Conservation (phyloP, 177 flowering plant species). For the Telopea speciosissima region DNA sequence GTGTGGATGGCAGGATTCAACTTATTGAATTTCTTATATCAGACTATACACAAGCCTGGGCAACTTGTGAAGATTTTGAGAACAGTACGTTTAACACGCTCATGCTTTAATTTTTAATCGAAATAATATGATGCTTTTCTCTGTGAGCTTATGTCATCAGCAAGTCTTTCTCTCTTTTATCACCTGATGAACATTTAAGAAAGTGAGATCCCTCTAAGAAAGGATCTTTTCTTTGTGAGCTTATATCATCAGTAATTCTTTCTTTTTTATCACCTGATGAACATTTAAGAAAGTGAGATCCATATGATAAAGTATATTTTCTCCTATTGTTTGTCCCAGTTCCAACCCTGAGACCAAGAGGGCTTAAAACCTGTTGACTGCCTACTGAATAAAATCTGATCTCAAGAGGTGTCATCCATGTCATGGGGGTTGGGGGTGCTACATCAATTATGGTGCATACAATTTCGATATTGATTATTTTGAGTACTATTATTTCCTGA, state of each 20-base stretch:
- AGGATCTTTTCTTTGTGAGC: neutral
- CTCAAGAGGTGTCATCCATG: neutral
- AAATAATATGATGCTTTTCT: neutral
- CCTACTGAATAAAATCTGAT: neutral
- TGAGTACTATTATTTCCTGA: neutral
- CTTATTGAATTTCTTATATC: conserved; percentile 72
- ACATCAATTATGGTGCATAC: neutral
- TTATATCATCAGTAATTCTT: neutral
- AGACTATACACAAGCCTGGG: conserved; percentile 62
- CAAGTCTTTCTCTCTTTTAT: neutral
- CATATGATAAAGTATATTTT: neutral
- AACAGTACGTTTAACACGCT: conserved; percentile 31
- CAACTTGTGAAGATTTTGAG: conserved; percentile 45
- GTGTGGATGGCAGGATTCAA: conserved; percentile 63
- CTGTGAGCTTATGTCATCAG: neutral
- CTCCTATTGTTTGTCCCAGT: neutral
- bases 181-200: neutral
- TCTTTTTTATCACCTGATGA: too few species aligned
- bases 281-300: neutral
- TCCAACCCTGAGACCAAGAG: neutral
- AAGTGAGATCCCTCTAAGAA: neutral
- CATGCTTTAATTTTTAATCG: neutral
- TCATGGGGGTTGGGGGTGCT: neutral
- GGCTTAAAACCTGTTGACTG: neutral
- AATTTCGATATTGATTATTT: neutral